phyloP scores from a whole-genome alignment of 371 early-diverging fungal species.

The Mortierella sp. region DNA sequence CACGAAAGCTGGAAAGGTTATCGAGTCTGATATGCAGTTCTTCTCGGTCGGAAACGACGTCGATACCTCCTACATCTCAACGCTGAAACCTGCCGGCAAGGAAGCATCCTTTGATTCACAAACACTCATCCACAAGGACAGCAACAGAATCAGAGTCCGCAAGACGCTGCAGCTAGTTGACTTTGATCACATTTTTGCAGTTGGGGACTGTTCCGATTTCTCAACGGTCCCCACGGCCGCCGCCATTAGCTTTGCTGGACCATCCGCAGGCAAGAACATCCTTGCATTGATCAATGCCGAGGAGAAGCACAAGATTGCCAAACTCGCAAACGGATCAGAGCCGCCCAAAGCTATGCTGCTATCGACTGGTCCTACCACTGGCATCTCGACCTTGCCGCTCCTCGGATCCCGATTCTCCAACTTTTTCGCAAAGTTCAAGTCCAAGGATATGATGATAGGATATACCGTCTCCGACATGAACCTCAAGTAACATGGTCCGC shows the following conservation, averaged over 20 bases:
- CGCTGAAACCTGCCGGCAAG: conserved; percentile 54
- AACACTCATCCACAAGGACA: conserved; percentile 32
- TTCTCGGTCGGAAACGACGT: conserved; percentile 58
- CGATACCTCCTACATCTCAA: conserved; percentile 58
- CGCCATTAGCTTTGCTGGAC: conserved; percentile 14
- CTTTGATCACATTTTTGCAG: conserved; percentile 73
- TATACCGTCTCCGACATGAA: neutral
- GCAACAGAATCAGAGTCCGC: conserved; percentile 61
- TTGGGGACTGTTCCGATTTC: conserved; percentile 74
- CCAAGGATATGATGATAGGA: conserved; percentile 36
- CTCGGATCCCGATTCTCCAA: conserved; percentile 29
- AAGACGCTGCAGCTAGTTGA: conserved; percentile 71
- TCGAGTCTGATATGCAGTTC: conserved; percentile 62
- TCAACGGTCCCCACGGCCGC: conserved; percentile 36
- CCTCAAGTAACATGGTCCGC: neutral
- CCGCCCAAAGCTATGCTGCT: conserved; percentile 28
- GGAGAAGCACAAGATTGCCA: conserved; percentile 18
- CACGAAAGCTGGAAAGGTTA: conserved; percentile 51
- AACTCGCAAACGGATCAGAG: conserved; percentile 5
- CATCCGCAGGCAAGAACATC: conserved; percentile 39
- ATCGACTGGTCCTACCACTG: conserved; percentile 34
- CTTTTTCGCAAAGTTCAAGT: conserved; percentile 35
- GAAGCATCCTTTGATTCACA: conserved; percentile 19
- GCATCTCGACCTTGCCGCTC: conserved; percentile 28
- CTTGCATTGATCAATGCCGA: conserved; percentile 11